Conservation (phyloP, 129 eudicot species). For the Artemisia tridentata region DNA sequence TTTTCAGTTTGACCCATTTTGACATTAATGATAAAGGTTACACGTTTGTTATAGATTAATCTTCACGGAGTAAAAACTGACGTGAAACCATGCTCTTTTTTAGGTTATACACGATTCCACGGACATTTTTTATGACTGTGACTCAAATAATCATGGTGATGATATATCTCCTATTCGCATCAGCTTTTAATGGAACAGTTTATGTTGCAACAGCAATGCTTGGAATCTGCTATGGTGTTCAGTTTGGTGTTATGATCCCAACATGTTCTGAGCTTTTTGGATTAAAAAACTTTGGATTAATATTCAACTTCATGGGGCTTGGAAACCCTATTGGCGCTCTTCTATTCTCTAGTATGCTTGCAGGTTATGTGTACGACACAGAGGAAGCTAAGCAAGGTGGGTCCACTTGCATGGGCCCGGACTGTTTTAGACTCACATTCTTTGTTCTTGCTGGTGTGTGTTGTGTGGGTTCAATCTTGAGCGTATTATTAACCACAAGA, state of each 20-base stretch:
- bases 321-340: conserved; percentile 89
- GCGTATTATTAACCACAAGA: conserved; percentile 62
- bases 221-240: conserved; percentile 84
- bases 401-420: conserved; percentile 68
- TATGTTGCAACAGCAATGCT: conserved; percentile 77
- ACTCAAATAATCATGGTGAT: conserved; percentile 75
- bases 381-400: conserved; percentile 69
- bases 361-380: conserved; percentile 75
- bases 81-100: background rate
- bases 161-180: conserved; percentile 69
- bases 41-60: background rate
- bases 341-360: conserved; percentile 71
- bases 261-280: conserved; percentile 93
- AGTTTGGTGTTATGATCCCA: conserved; percentile 78
- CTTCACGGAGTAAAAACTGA: no score
- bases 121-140: conserved; percentile 75
- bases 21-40: background rate
- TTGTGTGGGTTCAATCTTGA: conserved; percentile 65
- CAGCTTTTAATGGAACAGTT: conserved; percentile 68
- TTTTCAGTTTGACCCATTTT: background rate
- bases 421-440: conserved; percentile 76
- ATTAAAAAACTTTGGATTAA: conserved; percentile 68
- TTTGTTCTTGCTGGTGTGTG: conserved; percentile 71
- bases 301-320: conserved; percentile 77
- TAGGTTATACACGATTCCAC: conserved; percentile 71